Evolutionary conservation across 192 early-diverging fungal species (phyloP).

Genomic region (Neocallimastix lanati): DNA sequence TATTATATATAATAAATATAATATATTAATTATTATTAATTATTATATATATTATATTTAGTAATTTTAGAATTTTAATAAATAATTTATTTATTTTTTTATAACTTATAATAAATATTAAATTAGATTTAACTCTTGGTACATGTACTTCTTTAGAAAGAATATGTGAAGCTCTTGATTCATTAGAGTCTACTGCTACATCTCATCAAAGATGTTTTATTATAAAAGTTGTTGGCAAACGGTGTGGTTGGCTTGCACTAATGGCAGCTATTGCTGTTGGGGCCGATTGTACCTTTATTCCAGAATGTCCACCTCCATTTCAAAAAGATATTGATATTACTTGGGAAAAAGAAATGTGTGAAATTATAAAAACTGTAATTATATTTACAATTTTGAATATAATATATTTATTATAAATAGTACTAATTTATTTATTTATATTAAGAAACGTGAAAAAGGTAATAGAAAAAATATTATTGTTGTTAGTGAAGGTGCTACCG

Average conservation of each 20-base stretch:
- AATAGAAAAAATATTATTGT: background rate
- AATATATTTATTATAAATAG: no score
- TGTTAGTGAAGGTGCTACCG: background rate
- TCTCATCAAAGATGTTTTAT: background rate
- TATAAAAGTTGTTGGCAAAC: background rate
- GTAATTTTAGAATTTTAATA: no score
- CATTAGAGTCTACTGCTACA: background rate
- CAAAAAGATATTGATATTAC: background rate
- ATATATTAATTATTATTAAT: no score
- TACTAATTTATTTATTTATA: no score
- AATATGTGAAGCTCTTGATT: background rate
- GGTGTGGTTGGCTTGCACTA: background rate
- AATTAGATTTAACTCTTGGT: background rate
- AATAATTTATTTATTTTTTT: no score
- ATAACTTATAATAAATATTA: no score
- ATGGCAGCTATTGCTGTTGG: background rate
- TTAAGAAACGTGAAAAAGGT: background rate
- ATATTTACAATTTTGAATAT: no score
- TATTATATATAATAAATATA: no score
- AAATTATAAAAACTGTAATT: background rate
- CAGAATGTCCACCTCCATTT: background rate
- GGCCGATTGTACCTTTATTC: background rate
- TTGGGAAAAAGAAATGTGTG: background rate
- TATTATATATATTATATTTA: no score
- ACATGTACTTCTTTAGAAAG: background rate